Evolutionary conservation across 345 rosid genomes (phyloP).

Genomic region (Ceriops zippeliana): DNA sequence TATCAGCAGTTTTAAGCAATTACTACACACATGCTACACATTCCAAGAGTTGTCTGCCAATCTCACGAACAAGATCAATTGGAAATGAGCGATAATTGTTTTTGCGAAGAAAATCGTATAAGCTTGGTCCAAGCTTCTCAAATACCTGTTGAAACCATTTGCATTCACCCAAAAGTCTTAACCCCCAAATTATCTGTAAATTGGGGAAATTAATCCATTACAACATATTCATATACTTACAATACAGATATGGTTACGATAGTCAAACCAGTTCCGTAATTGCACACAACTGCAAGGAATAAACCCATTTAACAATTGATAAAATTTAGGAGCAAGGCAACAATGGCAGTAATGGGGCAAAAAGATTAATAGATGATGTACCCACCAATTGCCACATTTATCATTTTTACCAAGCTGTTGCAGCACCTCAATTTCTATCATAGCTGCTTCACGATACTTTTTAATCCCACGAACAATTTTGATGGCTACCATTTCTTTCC

Average conservation of each 20-base stretch:
- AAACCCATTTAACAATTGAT: conserved; percentile 66
- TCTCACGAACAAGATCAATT: conserved; percentile 98
- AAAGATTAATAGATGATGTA: conserved; percentile 8
- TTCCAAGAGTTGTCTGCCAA: conserved; percentile 99
- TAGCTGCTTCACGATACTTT: conserved; percentile 88
- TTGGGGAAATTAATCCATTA: conserved; percentile 65
- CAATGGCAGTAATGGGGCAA: conserved; percentile 14
- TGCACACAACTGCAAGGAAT: conserved; percentile 99
- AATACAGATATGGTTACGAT: conserved; percentile 99
- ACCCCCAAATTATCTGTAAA: conserved; percentile 55
- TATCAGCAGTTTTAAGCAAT: conserved; percentile 41
- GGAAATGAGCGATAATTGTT: conserved; percentile 98
- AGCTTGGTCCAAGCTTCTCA: conserved; percentile 99
- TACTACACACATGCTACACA: conserved; percentile 99
- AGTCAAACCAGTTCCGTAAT: conserved; percentile 99
- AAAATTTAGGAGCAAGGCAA: conserved; percentile 16
- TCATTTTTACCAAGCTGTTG: conserved; percentile 86
- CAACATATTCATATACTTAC: conserved; percentile 75
- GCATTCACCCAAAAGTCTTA: conserved; percentile 73
- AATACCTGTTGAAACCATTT: conserved; percentile 96
- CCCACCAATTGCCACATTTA: conserved; percentile 83
- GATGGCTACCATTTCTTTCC: conserved; percentile 83
- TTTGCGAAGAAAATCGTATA: conserved; percentile 98
- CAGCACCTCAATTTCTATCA: conserved; percentile 82
- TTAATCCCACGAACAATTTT: conserved; percentile 85